A percentile compares a stretch with the other conserved stretches of the same genome.
Evolutionary conservation across 257 asterid genomes (phyloP).

Genomic region (Capsicum rhomboideum): DNA sequence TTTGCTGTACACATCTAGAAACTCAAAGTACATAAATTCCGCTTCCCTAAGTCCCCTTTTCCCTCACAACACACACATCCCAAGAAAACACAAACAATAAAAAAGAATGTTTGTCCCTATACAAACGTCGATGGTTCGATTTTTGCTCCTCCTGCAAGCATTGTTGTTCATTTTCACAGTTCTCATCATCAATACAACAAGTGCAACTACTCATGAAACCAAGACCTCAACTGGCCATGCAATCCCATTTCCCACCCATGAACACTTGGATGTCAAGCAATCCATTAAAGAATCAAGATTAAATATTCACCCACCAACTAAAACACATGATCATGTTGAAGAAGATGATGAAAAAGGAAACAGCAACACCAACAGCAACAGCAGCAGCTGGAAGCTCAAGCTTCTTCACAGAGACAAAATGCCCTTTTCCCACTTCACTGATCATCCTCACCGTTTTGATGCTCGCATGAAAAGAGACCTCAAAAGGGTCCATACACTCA

Average conservation of each 20-base stretch:
- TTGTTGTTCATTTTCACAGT: not conserved
- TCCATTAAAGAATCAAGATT: conserved; percentile 29
- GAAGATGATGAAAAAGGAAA: no score
- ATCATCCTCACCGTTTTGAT: conserved; percentile 48
- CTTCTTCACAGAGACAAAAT: conserved; percentile 59
- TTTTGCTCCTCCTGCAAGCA: conserved; percentile 14
- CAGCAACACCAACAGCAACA: not conserved
- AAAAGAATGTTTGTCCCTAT: conserved; percentile 8
- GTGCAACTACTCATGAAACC: conserved; percentile 20
- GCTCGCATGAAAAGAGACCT: conserved; percentile 63
- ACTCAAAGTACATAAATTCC: conserved; percentile 42
- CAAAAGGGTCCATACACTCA: conserved; percentile 40
- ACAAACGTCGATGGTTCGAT: not conserved
- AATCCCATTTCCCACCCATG: conserved; percentile 57
- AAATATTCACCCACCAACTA: conserved; percentile 19
- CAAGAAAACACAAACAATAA: not conserved
- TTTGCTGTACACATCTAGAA: conserved; percentile 18
- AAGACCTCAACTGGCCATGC: conserved; percentile 71
- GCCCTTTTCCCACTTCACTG: conserved; percentile 35
- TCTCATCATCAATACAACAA: conserved; percentile 4
- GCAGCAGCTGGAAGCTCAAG: conserved; percentile 26
- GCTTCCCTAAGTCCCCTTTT: conserved; percentile 9
- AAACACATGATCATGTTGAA: not conserved
- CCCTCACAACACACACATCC: conserved; percentile 3
- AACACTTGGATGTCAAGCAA: conserved; percentile 49